Evolutionary conservation across 2,329 filamentous ascomycete genomes (phyloP).

Genomic region (Cryphonectria carpinicola): DNA sequence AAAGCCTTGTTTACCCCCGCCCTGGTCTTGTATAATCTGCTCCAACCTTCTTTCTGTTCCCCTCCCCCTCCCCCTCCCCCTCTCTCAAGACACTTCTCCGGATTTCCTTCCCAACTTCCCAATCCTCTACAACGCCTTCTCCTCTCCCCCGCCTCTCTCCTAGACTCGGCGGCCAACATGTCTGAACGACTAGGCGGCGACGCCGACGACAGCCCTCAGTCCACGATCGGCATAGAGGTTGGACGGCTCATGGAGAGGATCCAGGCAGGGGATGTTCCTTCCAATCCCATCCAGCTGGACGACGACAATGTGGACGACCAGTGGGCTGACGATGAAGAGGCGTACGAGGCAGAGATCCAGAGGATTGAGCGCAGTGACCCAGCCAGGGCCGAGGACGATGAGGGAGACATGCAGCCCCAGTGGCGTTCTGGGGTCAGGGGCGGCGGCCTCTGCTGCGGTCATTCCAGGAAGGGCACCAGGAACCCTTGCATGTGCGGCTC

Average conservation of each 20-base stretch:
- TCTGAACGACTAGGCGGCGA: neutral
- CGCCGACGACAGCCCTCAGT: neutral
- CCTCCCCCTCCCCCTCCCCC: too few species aligned
- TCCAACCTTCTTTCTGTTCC: neutral
- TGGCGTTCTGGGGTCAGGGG: neutral
- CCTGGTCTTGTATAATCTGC: neutral
- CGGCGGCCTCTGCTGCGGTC: slow-evolving; percentile 2
- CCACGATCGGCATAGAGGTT: neutral
- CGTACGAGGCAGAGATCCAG: slow-evolving; percentile 19
- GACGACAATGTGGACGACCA: slow-evolving; percentile 20
- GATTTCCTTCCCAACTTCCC: neutral
- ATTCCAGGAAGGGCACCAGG: slow-evolving; percentile 21
- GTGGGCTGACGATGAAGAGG: slow-evolving; percentile 24
- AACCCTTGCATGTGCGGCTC: slow-evolving; percentile 24
- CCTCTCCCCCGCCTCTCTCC: neutral
- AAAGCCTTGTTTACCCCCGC: neutral
- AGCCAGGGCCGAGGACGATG: slow-evolving; percentile 9
- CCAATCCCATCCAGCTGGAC: slow-evolving; percentile 19
- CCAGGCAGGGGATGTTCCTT: neutral
- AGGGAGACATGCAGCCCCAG: neutral
- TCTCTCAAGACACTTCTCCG: neutral
- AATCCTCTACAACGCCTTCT: neutral
- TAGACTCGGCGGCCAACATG: neutral
- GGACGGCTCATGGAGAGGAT: neutral
- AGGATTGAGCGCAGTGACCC: slow-evolving; percentile 20